Percentiles rank a stretch among this genome's conserved stretches.
These are phyloP conservation scores for Urochloa ruziziensis DNA, from an alignment of 176 grass and related monocot species.

Conservation along the genomic window DNA sequence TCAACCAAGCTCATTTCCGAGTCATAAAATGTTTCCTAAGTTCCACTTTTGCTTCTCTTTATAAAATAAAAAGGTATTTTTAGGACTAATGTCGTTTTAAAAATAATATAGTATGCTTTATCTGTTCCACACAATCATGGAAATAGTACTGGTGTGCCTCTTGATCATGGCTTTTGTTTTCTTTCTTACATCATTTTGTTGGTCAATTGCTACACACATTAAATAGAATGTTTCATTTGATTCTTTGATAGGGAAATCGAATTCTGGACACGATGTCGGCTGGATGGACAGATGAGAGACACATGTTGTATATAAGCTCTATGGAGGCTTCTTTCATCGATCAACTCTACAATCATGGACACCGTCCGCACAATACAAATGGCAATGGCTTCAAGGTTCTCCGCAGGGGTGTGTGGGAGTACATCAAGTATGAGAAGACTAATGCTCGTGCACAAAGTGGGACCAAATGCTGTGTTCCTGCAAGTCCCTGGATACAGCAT, in stretches of 20 bases:
- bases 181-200: background rate
- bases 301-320: conserved; percentile 59
- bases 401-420: conserved; percentile 50
- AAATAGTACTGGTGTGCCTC: background rate
- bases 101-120: background rate
- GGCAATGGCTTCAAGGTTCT: conserved; percentile 60
- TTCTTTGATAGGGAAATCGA: conserved; percentile 44
- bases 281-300: conserved; percentile 72
- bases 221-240: background rate
- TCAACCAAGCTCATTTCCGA: background rate
- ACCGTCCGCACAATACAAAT: background rate
- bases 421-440: conserved; percentile 44
- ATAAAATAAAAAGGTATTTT: background rate
- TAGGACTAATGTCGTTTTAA: background rate
- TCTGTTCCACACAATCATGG: background rate
- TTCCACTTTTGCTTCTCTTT: conserved; percentile 12
- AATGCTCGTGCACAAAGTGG: conserved; percentile 12
- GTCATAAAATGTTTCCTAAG: background rate
- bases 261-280: conserved; percentile 25
- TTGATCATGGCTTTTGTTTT: background rate
- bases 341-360: conserved; percentile 34
- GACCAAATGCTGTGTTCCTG: conserved; percentile 34
- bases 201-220: background rate
- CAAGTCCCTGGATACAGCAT: conserved; percentile 63
- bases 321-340: conserved; percentile 63